These are phyloP conservation scores for Suillus discolor DNA, from an alignment of 768 basidiomycete genomes.

Conservation along the genomic window DNA sequence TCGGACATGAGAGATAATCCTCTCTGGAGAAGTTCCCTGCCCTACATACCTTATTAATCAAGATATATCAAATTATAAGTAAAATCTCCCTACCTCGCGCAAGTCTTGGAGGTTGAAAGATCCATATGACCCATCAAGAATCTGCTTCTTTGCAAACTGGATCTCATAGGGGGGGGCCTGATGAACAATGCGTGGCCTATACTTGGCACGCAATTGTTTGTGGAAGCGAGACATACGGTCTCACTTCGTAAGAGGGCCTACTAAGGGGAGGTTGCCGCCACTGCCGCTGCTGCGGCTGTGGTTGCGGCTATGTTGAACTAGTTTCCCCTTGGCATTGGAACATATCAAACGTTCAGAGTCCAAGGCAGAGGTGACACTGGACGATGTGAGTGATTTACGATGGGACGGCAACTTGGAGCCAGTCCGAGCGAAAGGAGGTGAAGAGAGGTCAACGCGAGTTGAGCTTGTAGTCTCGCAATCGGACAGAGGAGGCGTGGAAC, in stretches of 20 bases:
- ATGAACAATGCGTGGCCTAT: neutral
- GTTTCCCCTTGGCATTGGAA: too few species aligned
- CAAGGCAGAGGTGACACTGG: neutral
- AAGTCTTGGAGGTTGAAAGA: neutral
- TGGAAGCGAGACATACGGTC: neutral
- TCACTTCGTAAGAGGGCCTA: neutral
- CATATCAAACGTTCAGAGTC: neutral
- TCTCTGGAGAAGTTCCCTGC: too few species aligned
- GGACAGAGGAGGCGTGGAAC: neutral
- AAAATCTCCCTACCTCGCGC: neutral
- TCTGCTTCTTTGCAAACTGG: neutral
- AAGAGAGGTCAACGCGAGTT: neutral
- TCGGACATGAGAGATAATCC: too few species aligned
- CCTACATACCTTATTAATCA: too few species aligned
- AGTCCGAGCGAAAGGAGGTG: neutral
- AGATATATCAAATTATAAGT: too few species aligned
- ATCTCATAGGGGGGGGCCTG: neutral
- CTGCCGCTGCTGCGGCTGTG: too few species aligned
- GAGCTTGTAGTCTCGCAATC: neutral
- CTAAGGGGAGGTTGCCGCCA: neutral
- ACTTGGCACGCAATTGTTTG: neutral
- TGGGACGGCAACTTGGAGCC: neutral
- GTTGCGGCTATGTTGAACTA: too few species aligned
- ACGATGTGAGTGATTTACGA: neutral
- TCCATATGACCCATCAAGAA: neutral